Evolutionary conservation across 2,329 filamentous ascomycete genomes (phyloP).

Genomic region (Scolecobasidium constrictum): DNA sequence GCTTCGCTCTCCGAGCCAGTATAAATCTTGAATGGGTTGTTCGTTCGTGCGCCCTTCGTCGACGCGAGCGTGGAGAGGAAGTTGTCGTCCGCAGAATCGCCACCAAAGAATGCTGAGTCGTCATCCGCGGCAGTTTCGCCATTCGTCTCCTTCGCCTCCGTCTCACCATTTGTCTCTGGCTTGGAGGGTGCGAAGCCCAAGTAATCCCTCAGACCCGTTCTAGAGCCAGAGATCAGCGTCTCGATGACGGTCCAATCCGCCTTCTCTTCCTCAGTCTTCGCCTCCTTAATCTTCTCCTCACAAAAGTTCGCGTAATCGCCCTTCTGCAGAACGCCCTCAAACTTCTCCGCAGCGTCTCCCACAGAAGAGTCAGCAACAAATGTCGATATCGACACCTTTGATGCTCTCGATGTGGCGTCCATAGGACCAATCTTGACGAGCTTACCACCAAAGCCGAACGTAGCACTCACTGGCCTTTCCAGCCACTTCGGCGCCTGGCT

Average conservation of each 20-base stretch:
- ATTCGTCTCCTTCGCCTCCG: conserved; percentile 20
- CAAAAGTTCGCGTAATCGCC: conserved; percentile 74
- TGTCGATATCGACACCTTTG: conserved; percentile 73
- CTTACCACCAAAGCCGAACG: conserved; percentile 94
- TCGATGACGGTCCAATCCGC: conserved; percentile 93
- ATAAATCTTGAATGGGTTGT: conserved; percentile 87
- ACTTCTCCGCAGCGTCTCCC: conserved; percentile 72
- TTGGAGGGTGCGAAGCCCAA: conserved; percentile 63
- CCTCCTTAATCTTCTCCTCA: conserved; percentile 61
- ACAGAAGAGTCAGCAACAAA: conserved; percentile 83
- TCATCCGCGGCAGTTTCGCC: conserved; percentile 46
- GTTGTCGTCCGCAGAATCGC: conserved; percentile 58
- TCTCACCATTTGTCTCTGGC: conserved; percentile 27
- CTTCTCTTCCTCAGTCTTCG: conserved; percentile 82
- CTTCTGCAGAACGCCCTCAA: conserved; percentile 69
- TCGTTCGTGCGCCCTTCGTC: conserved; percentile 83
- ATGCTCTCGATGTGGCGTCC: conserved; percentile 50
- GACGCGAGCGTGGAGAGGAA: conserved; percentile 79
- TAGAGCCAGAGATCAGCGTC: conserved; percentile 72
- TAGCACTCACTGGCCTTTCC: conserved; percentile 70
- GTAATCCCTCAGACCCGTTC: conserved; percentile 76
- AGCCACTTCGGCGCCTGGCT: conserved; percentile 83
- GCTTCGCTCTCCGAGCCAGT: conserved; percentile 71
- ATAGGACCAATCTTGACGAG: conserved; percentile 65
- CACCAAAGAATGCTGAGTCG: conserved; percentile 57